These are phyloP conservation scores for Arctostaphylos glauca DNA, from an alignment of 148 eudicot species.

Conservation along the genomic window DNA sequence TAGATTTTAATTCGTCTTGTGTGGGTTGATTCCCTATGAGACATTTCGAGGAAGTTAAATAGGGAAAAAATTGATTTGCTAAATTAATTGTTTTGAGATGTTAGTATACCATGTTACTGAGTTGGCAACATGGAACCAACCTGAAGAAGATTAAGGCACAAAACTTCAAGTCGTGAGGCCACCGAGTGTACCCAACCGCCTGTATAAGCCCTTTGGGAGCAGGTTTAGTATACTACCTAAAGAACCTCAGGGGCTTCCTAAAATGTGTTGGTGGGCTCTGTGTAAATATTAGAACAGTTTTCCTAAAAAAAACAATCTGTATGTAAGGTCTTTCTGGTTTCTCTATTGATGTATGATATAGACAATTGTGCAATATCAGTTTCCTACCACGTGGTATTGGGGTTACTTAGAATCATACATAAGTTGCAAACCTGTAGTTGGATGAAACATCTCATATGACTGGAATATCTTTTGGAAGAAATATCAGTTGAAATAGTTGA, in stretches of 20 bases:
- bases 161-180: not conserved
- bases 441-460: not conserved
- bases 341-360: not conserved
- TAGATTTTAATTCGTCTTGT: not conserved
- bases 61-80: not conserved
- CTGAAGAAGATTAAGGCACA: not conserved
- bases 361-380: not conserved
- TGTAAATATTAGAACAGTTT: not conserved
- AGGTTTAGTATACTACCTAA: not conserved
- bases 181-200: not conserved
- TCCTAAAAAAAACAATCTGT: not conserved
- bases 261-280: not conserved
- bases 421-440: not conserved
- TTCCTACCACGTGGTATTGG: not conserved
- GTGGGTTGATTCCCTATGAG: not conserved
- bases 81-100: not conserved
- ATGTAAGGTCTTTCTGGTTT: not conserved
- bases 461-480: not conserved
- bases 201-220: not conserved
- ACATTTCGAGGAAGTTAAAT: not conserved
- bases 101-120: not conserved
- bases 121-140: not conserved
- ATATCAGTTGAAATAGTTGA: not conserved
- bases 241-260: not conserved
- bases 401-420: not conserved